A percentile compares a stretch with the other conserved stretches of the same genome.
Evolutionary conservation across 2,329 filamentous ascomycete species (phyloP).

Genomic region (Sporothrix brunneoviolacea): DNA sequence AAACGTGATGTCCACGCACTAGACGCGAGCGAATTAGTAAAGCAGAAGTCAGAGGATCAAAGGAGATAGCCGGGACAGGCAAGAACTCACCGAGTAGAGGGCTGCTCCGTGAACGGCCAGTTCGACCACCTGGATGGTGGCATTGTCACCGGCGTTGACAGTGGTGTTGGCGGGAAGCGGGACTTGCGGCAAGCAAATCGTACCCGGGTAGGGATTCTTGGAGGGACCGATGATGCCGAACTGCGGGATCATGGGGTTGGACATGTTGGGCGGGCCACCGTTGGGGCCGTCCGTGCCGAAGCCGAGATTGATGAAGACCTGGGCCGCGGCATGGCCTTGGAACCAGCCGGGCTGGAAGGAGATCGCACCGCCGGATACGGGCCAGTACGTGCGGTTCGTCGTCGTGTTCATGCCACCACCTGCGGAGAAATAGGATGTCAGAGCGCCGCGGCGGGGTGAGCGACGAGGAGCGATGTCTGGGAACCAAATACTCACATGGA

Average conservation of each 20-base stretch:
- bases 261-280: slow-evolving; percentile 75
- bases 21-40: background rate
- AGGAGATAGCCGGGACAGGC: background rate
- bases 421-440: slow-evolving; percentile 30
- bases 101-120: slow-evolving; percentile 75
- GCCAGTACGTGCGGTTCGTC: slow-evolving; percentile 86
- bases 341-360: slow-evolving; percentile 95
- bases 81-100: slow-evolving; percentile 63
- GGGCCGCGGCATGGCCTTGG: slow-evolving; percentile 72
- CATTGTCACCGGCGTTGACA: slow-evolving; percentile 75
- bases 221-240: slow-evolving; percentile 79
- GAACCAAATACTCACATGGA: slow-evolving; percentile 61
- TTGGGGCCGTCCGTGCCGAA: slow-evolving; percentile 62
- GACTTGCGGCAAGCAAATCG: slow-evolving; percentile 83
- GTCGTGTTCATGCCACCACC: slow-evolving; percentile 77
- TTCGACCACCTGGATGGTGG: slow-evolving; percentile 85
- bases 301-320: slow-evolving; percentile 88
- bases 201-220: slow-evolving; percentile 79
- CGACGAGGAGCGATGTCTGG: background rate
- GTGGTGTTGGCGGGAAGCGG: slow-evolving; percentile 66
- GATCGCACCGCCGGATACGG: slow-evolving; percentile 76
- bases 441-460: background rate
- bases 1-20: slow-evolving; percentile 96
- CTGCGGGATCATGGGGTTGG: slow-evolving; percentile 68
- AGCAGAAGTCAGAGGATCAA: background rate